Conservation (phyloP, 202 grass and related monocot genomes). For the Zizania palustris region DNA sequence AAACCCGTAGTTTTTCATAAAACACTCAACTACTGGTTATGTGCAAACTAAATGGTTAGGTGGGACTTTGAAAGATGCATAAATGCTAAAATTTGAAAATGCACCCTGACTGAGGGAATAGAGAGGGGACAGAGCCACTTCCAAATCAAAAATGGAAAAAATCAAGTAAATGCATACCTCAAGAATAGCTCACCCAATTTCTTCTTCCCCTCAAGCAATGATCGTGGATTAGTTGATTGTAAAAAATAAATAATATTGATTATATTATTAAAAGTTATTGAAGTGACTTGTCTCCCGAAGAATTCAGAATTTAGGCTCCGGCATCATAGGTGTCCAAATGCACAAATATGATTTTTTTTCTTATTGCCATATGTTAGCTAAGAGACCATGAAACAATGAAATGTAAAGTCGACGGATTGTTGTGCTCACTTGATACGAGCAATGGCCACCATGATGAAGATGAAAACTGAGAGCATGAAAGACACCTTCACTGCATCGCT, state of each 20-base stretch:
- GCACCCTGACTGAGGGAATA: neutral
- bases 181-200: slow-evolving; percentile 67
- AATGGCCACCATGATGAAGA: slow-evolving; percentile 74
- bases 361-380: slow-evolving; percentile 24
- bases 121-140: too few species aligned
- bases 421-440: slow-evolving; percentile 76
- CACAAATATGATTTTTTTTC: neutral
- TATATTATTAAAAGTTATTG: neutral
- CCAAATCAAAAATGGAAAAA: neutral
- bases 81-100: slow-evolving; percentile 1
- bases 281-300: slow-evolving; percentile 4
- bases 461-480: slow-evolving; percentile 71
- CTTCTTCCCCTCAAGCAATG: slow-evolving; percentile 50
- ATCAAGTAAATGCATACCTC: slow-evolving; percentile 54
- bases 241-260: slow-evolving; percentile 20
- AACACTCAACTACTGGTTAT: slow-evolving; percentile 25
- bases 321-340: neutral
- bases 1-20: too few species aligned
- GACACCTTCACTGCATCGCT: slow-evolving; percentile 60
- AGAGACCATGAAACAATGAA: slow-evolving; percentile 44
- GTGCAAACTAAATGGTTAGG: neutral
- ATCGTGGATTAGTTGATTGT: slow-evolving; percentile 61
- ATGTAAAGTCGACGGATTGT: slow-evolving; percentile 72
- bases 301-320: neutral
- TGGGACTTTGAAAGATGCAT: neutral